Evolutionary conservation across 225 moss, liverwort and hornwort genomes (phyloP), one percentile per base, ranked within the genome.

Genomic region (Pseudisothecium myosuroides): DNA sequence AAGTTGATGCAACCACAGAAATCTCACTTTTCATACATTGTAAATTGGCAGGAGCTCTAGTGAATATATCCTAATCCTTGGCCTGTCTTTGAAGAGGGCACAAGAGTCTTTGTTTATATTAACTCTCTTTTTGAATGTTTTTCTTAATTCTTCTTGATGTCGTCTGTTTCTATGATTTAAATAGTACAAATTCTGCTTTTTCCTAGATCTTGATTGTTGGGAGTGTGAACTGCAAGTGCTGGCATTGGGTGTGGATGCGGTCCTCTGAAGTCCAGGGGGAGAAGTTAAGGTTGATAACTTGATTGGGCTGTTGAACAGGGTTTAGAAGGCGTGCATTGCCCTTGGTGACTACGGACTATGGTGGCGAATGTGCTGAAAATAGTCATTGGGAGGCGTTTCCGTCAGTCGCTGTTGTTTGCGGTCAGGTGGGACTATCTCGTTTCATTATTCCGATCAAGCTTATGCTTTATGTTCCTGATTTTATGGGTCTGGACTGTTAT

Each of bases 221-320:
- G 67, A 67, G 54, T 60, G 23, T 71, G 26, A 73, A 86, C 24
- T 83, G 60, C 89, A 88, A 83, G 86, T 88, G 79, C 19, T 83
- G 76, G 61, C 66, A 67, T 84, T 60, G 67, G 83, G 21, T 89
- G 71, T 90, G 74, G 43, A 78, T 54, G 64, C 36, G 59, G 81
- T 27, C 11, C 12, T 84, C 81, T 85, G 66, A 86, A 81, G 75
- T 61, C 10, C 69, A n/a, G 41, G 63, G 67, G 76, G 19, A 50
- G 83, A 31, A 39, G 83, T 43, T 52, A 69, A 72, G 79, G 96
- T 97, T 95, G 97, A 97, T 90, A 96, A 91, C 85, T 91, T 95
- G 90, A 97, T 98, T 88, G 95, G 97, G 52, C 93, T 97, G 87
- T 95, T 97, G 23, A 98, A 97, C 72, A 94, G 98, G 93, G 97